phyloP scores from a whole-genome alignment of 768 basidiomycete genomes.

The Termitomyces eurrhizus region DNA sequence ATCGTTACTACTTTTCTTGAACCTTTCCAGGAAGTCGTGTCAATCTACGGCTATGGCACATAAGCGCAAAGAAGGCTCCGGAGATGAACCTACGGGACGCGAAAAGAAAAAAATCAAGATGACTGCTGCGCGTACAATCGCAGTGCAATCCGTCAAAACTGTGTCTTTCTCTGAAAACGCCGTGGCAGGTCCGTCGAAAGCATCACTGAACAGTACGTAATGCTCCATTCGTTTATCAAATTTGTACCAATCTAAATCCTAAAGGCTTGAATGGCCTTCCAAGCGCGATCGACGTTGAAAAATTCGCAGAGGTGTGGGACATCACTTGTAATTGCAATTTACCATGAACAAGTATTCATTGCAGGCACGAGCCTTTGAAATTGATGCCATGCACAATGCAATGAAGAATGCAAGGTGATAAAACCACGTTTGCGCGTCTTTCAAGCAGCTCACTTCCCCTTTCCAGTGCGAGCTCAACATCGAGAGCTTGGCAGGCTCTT shows the following conservation, averaged over 20 bases:
- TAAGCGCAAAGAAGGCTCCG: slow-evolving; percentile 35
- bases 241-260: neutral
- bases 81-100: slow-evolving; percentile 34
- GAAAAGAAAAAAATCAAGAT: slow-evolving; percentile 73
- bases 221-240: neutral
- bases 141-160: slow-evolving; percentile 43
- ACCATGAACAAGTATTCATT: neutral
- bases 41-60: slow-evolving; percentile 21
- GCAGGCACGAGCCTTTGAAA: slow-evolving; percentile 88
- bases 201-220: slow-evolving; percentile 38
- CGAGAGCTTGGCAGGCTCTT: slow-evolving; percentile 88
- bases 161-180: slow-evolving; percentile 22
- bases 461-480: slow-evolving; percentile 61
- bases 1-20: neutral
- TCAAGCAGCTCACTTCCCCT: neutral
- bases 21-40: neutral
- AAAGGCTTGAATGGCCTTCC: slow-evolving; percentile 63
- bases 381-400: slow-evolving; percentile 82
- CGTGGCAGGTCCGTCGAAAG: slow-evolving; percentile 35
- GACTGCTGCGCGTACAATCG: slow-evolving; percentile 59
- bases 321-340: neutral
- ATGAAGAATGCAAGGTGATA: slow-evolving; percentile 76
- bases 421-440: neutral
- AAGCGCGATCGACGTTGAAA: slow-evolving; percentile 78
- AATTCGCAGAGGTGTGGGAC: slow-evolving; percentile 70